phyloP scores from a whole-genome alignment of 1,284 basidiomycete genomes.

The Melampsora medusae region DNA sequence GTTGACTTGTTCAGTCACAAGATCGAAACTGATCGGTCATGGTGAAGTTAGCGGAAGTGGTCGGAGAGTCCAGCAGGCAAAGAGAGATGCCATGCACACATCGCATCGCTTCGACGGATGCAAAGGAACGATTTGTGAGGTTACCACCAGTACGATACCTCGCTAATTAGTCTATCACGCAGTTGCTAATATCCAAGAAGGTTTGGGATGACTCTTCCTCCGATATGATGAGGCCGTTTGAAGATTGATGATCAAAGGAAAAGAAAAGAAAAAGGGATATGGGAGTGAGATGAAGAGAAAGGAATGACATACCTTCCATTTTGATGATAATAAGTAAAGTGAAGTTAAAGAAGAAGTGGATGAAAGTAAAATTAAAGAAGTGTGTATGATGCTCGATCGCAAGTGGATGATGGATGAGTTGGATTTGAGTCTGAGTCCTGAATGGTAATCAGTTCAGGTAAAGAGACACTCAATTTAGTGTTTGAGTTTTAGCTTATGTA shows the following conservation, averaged over 20 bases:
- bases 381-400: neutral
- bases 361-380: no score
- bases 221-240: neutral
- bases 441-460: neutral
- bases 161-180: neutral
- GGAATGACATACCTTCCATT: conserved; percentile 39
- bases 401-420: conserved; percentile 2
- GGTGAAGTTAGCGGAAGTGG: neutral
- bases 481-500: no score
- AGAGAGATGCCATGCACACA: conserved; percentile 5
- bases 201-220: neutral
- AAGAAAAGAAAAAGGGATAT: neutral
- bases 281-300: neutral
- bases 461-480: no score
- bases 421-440: neutral
- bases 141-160: no score
- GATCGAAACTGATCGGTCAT: neutral
- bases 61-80: neutral
- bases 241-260: neutral
- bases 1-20: neutral
- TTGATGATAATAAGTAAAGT: neutral
- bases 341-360: no score
- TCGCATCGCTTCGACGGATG: conserved; percentile 4
- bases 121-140: neutral
- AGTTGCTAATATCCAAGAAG: neutral